Conservation (phyloP, 2,329 filamentous ascomycete species). For the Davidsoniella australis region DNA sequence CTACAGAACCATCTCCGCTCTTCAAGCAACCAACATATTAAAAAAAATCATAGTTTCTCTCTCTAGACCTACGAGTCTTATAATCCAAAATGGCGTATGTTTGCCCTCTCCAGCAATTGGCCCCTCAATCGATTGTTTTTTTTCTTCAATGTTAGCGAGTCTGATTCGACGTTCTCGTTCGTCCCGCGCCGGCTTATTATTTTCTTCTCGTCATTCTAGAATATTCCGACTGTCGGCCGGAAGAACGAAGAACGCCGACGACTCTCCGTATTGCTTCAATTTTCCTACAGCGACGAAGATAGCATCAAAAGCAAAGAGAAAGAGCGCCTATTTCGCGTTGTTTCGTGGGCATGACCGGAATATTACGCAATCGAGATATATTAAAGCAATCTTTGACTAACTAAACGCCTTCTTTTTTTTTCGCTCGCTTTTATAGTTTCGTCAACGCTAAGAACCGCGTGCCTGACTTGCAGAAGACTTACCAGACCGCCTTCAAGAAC, state of each 20-base stretch:
- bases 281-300: too few relatives aligned
- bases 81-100: conserved; percentile 25
- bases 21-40: background rate
- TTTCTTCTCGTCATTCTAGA: background rate
- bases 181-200: background rate
- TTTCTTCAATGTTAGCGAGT: background rate
- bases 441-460: conserved; percentile 63
- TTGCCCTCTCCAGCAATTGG: background rate
- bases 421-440: conserved; percentile 25
- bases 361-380: background rate
- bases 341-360: background rate
- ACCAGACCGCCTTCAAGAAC: conserved; percentile 54
- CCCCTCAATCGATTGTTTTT: background rate
- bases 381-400: background rate
- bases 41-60: background rate
- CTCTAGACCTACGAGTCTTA: background rate
- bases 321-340: background rate
- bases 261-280: too few relatives aligned
- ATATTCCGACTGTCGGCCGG: background rate
- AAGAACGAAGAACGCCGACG: too few relatives aligned
- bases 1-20: background rate
- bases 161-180: background rate
- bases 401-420: conserved; percentile 11
- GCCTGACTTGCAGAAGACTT: conserved; percentile 55
- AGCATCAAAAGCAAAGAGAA: too few relatives aligned